Evolutionary conservation across 2,329 filamentous ascomycete genomes (phyloP), one percentile per base, ranked within the genome.

Genomic region (Diaporthe caulivora): DNA sequence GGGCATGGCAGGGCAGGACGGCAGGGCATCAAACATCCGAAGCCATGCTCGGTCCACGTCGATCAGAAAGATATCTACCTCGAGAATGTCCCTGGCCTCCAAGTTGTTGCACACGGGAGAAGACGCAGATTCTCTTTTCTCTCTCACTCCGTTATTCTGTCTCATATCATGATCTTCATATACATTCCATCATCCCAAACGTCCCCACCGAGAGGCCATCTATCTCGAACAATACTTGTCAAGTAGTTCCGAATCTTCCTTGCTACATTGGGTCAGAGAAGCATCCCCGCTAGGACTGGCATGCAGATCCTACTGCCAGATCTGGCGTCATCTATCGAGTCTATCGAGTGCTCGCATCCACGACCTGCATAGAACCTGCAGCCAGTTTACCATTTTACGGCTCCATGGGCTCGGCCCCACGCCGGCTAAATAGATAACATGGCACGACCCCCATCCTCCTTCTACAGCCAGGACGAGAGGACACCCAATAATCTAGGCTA

Each of bases 401-500:
- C 62, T 53, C 62, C 62, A 24, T 26, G 62, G 62, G 62, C 44
- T 67, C 62, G 62, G 62, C 62, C 47, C 47, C 62, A 67, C 62
- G 62, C 44, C 62, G 62, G 62, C 44, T 65, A 51, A 40, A 53
- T 67, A 53, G 62, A 67, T 53, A 67, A 53, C 47, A 67, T 67
- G 62, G 64, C 54, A 69, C 53, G 24, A 44, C 53, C 34, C 47
- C 24, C 34, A 70, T 67, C 62, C 21, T 67, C 73, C 21, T 40
- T 60, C 70, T 72, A 74, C 70, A 70, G 47, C 26, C 62, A 67
- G 29, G 62, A 67, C 47, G 49, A 72, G 57, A 73, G 65, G 68
- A 67, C 24, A 11, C 51, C 44, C 53, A 68, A 73, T 49, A 60
- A 51, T 11, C 75, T 78, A 44, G 77, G 77, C 31, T 78, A 78